phyloP scores from a whole-genome alignment of 225 moss, liverwort and hornwort species.

The Climacium dendroides region DNA sequence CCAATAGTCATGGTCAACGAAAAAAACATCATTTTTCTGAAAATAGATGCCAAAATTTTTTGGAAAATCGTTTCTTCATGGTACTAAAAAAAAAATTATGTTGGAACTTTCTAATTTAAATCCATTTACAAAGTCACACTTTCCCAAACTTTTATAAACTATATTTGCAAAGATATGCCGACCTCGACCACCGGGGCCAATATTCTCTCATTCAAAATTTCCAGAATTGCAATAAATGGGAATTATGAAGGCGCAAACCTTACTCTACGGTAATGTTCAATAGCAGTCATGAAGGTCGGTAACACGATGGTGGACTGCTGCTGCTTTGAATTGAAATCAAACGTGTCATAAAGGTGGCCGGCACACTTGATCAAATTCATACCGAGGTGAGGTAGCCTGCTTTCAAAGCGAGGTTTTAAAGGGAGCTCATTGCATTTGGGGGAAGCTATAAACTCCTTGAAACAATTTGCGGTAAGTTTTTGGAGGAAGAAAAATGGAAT shows the following conservation, averaged over 20 bases:
- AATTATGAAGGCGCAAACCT: background rate
- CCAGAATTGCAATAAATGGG: background rate
- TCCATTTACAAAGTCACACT: background rate
- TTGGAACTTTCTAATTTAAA: background rate
- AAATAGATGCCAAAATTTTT: background rate
- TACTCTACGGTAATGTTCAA: background rate
- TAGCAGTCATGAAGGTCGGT: background rate
- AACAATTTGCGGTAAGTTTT: no score
- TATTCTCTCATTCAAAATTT: background rate
- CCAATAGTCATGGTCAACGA: background rate
- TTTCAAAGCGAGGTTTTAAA: no score
- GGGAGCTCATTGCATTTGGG: no score
- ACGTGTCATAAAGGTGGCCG: background rate
- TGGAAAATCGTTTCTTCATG: accelerated
- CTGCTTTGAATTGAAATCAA: background rate
- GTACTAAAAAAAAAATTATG: background rate
- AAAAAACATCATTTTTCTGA: no score
- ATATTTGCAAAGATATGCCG: no score
- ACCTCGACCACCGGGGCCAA: accelerated
- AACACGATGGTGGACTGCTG: background rate
- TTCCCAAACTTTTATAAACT: background rate
- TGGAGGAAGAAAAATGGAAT: no score
- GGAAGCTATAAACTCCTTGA: no score
- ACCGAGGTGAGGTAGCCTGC: no score
- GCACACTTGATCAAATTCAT: background rate